Base-by-base conservation (phyloP, 306 rosid genomes). In the Spatholobus suberectus region DNA sequence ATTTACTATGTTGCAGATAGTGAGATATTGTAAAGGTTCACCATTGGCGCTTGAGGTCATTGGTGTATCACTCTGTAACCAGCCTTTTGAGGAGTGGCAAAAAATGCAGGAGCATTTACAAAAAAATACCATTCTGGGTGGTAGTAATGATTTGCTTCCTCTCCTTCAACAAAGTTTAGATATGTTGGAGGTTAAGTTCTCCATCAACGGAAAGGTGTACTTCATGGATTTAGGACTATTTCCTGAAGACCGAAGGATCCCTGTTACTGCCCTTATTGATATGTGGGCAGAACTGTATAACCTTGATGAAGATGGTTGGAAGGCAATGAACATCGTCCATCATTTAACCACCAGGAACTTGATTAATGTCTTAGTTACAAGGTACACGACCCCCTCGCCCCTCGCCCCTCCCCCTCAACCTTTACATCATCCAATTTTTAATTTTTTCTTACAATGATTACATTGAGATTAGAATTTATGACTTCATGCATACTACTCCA, bases 161-260 rank as follows among this genome's bases (percentile, higher is more conserved):
- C 72, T 63, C 75, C 94, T 91, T 49, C 82, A 90, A 79, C 89
- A 87, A 47, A 88, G 88, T 81, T 71, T 94, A 70, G 91, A 92
- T 75, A 85, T 82, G 4, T 77, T 86, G 83, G 92, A 86, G 40
- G 67, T 84, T 27, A 73, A n/a, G n/a, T n/a, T n/a, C n/a, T n/a
- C n/a, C n/a, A n/a, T n/a, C n/a, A n/a, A 85, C 1, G 81, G 73
- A 75, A 84, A 79, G 81, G 89, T 89, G 65, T 88, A 90, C 78
- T 94, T 94, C 90, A 38, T 88, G 80, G 98, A 94, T 83, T 78
- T 94, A 0, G 93, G 92, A 24, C 84, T 90, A 13, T 92, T 94
- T 75, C 97, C 93, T 1, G 95, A 89, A 80, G 93, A 89, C 71
- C 91, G 79, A 70, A 89, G 87, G 76, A 89, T 94, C 32, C 90